Conservation (phyloP, 139 green algal species). For the Chlamydomonas sphaeroides region DNA sequence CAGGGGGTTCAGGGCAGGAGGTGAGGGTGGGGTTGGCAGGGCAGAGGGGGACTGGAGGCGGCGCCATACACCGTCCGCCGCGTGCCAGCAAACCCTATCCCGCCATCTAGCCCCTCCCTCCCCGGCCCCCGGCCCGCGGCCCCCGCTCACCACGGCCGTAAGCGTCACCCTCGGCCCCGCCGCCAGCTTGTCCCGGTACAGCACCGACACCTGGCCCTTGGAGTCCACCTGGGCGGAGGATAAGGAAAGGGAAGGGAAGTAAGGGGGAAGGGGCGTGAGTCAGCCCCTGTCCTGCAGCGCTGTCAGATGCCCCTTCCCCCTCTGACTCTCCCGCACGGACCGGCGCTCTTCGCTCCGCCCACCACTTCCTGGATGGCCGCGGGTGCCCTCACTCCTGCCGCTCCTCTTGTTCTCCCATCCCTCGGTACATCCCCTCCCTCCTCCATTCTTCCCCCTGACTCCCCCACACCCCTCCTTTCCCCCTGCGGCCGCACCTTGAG, state of each 20-base stretch:
- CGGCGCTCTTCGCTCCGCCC: no score
- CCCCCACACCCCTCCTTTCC: no score
- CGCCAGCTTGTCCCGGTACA: constrained; percentile 12
- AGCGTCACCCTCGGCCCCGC: constrained; percentile 13
- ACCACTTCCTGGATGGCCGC: no score
- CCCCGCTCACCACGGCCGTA: constrained; percentile 9
- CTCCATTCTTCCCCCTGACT: no score
- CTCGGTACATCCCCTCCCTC: no score
- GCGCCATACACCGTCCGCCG: background rate
- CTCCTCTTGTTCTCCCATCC: no score
- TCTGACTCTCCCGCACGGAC: no score
- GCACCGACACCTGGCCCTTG: background rate
- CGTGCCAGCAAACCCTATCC: background rate
- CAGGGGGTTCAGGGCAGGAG: background rate
- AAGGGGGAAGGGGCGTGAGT: no score
- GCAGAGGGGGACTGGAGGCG: background rate
- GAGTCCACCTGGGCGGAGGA: background rate
- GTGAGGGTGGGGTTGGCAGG: background rate
- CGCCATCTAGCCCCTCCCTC: background rate
- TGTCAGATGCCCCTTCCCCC: no score
- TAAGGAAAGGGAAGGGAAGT: no score
- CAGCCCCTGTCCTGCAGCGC: no score
- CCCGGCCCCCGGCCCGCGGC: background rate
- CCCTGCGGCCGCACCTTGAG: background rate
- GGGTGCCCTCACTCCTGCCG: no score